phyloP scores from a whole-genome alignment of 805 yeast species.

The Candida lessepsii region DNA sequence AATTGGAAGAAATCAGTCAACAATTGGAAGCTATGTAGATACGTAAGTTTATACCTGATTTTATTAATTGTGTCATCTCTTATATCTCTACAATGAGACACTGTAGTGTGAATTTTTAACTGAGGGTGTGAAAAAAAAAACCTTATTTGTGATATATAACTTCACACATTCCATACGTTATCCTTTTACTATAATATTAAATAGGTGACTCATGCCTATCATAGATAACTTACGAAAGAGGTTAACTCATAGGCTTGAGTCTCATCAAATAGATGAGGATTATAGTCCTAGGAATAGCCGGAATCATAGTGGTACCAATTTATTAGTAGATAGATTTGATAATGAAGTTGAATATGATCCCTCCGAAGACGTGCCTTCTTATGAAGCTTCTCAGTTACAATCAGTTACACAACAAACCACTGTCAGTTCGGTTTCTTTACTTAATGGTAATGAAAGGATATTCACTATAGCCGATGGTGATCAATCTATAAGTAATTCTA shows the following conservation, averaged over 20 bases:
- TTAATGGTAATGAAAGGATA: background rate
- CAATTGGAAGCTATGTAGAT: conserved; percentile 77
- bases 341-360: conserved; percentile 8
- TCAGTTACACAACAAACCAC: conserved; percentile 3
- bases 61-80: background rate
- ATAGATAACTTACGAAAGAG: conserved; percentile 26
- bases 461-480: background rate
- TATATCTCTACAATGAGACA: too few relatives aligned
- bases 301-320: conserved; percentile 11
- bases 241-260: conserved; percentile 25
- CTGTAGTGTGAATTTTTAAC: too few relatives aligned
- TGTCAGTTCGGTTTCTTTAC: background rate
- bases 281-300: conserved; percentile 20
- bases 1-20: conserved; percentile 93
- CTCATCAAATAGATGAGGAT: conserved; percentile 35
- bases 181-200: too few relatives aligned
- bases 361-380: conserved; percentile 36
- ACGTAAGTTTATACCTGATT: background rate
- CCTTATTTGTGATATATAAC: background rate
- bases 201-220: conserved; percentile 17
- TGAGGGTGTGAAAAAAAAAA: background rate
- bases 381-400: conserved; percentile 38
- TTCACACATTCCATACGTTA: too few relatives aligned
- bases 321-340: conserved; percentile 7
- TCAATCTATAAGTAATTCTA: conserved; percentile 11